phyloP scores from a whole-genome alignment of 768 basidiomycete genomes.

The Mrakia hoshinonis region DNA sequence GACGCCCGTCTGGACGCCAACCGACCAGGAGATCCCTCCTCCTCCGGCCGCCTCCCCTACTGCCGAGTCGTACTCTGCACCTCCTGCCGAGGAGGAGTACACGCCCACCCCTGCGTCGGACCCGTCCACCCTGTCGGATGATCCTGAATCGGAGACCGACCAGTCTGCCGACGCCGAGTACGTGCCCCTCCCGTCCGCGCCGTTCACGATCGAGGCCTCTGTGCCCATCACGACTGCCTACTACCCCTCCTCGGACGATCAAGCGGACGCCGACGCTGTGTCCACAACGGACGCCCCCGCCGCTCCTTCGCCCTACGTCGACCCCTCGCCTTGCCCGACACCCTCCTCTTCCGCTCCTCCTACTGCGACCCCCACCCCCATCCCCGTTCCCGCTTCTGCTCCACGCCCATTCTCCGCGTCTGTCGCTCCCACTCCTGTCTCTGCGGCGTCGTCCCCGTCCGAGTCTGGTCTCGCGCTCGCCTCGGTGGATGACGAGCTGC shows the following conservation, averaged over 20 bases:
- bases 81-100: neutral
- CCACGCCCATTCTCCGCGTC: constrained; percentile 65
- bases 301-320: neutral
- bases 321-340: neutral
- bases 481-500: neutral
- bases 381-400: constrained; percentile 39
- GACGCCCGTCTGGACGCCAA: neutral
- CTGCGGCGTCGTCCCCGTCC: neutral
- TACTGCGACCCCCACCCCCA: constrained; percentile 12
- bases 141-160: no score
- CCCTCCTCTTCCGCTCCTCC: neutral
- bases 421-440: constrained; percentile 36
- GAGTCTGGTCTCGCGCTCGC: constrained; percentile 11
- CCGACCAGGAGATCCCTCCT: neutral
- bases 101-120: neutral
- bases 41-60: neutral
- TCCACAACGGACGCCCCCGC: no score
- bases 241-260: no score
- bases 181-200: no score
- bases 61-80: neutral
- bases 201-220: no score
- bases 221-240: no score
- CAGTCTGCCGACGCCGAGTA: no score
- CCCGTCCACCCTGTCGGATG: neutral
- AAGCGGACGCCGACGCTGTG: no score